phyloP scores from a whole-genome alignment of 2,329 filamentous ascomycete species.

The Dichotomopilus funicola region DNA sequence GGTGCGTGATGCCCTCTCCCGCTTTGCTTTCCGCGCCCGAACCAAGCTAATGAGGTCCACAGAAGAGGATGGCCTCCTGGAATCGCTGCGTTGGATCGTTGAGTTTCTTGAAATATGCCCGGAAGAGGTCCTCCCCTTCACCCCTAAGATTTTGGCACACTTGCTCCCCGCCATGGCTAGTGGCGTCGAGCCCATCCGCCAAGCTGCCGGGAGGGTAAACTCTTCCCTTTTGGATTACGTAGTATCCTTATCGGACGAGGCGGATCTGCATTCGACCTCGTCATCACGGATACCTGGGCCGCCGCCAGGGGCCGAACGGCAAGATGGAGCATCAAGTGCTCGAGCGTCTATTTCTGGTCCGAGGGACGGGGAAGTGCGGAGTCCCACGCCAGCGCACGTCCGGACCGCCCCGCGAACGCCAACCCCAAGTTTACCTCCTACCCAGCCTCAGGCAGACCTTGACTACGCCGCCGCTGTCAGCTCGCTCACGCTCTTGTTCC shows the following conservation, averaged over 20 bases:
- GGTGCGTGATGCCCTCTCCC: conserved; percentile 42
- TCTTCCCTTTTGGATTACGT: conserved; percentile 90
- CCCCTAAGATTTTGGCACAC: conserved; percentile 83
- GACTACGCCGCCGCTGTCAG: conserved; percentile 94
- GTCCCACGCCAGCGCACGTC: conserved; percentile 45
- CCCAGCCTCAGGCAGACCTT: conserved; percentile 59
- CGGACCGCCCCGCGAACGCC: conserved; percentile 41
- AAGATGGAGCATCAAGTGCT: conserved; percentile 42
- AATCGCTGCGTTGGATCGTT: conserved; percentile 90
- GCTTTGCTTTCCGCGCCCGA: not conserved
- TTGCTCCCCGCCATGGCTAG: conserved; percentile 92
- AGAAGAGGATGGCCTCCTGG: conserved; percentile 89
- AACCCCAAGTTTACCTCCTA: conserved; percentile 35
- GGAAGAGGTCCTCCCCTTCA: conserved; percentile 91
- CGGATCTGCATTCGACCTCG: conserved; percentile 33
- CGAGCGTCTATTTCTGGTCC: conserved; percentile 48
- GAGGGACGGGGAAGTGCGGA: conserved; percentile 47
- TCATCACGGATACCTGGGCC: conserved; percentile 37
- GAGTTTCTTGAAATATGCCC: conserved; percentile 96
- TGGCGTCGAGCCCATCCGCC: conserved; percentile 79
- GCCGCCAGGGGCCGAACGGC: conserved; percentile 39
- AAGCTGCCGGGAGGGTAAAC: conserved; percentile 85
- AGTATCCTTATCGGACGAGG: conserved; percentile 76
- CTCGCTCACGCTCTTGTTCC: conserved; percentile 83
- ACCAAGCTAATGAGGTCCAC: conserved; percentile 21